Conservation (phyloP, 192 early-diverging fungal genomes). For the Podochytrium sp. region DNA sequence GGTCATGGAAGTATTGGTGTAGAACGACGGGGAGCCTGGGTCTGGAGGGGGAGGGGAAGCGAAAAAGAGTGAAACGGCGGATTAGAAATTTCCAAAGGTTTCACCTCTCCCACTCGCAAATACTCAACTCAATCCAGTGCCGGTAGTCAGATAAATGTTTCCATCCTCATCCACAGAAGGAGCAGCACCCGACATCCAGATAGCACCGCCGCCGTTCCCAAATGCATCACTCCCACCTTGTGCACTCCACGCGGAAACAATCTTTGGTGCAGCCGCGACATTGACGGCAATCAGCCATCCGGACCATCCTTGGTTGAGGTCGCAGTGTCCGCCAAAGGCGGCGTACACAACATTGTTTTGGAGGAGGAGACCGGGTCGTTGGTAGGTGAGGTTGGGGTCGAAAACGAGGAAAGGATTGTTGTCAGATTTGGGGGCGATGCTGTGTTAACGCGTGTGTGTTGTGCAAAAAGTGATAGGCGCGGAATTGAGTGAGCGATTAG, state of each 20-base stretch:
- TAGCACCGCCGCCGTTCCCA: constrained; percentile 18
- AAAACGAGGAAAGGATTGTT: constrained; percentile 18
- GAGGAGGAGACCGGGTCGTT: constrained; percentile 17
- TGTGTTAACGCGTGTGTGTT: neutral
- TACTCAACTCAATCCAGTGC: constrained; percentile 9
- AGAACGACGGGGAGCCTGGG: neutral
- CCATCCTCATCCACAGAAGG: constrained; percentile 6
- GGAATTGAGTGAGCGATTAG: neutral
- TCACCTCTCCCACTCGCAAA: neutral
- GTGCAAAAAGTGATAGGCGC: neutral
- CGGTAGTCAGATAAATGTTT: constrained; percentile 7
- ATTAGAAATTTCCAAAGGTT: too few relatives aligned
- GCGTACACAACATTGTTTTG: constrained; percentile 16
- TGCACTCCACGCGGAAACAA: constrained; percentile 4
- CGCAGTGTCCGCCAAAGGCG: constrained; percentile 31
- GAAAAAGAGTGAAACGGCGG: too few relatives aligned
- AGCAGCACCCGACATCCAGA: constrained; percentile 20
- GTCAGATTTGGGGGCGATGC: constrained; percentile 19
- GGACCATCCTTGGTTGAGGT: constrained; percentile 14
- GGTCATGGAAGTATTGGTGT: neutral
- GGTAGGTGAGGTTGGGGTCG: neutral
- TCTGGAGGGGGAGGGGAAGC: too few relatives aligned
- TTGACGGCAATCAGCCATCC: constrained; percentile 29
- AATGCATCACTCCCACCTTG: neutral
- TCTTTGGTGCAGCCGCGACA: neutral